phyloP scores from a whole-genome alignment of 148 eudicot genomes.

The Fagopyrum homotropicum region DNA sequence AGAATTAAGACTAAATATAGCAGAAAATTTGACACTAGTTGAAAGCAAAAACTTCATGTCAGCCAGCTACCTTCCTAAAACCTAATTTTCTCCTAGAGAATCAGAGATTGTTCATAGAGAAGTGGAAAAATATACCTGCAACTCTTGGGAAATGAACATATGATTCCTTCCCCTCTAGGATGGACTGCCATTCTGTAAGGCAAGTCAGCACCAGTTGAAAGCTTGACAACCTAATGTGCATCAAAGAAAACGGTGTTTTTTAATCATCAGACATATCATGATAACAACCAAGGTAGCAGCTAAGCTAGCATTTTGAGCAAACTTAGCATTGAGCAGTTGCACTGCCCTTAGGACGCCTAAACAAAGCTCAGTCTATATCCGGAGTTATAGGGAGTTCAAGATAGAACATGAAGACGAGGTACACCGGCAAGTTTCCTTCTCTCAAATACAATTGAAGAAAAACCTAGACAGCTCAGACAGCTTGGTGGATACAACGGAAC shows the following conservation, averaged over 20 bases:
- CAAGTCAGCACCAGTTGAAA: slow-evolving; percentile 61
- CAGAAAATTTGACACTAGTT: not conserved
- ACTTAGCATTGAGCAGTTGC: not conserved
- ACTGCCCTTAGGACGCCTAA: not conserved
- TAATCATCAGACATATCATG: not conserved
- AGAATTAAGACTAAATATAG: not conserved
- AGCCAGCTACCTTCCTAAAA: not conserved
- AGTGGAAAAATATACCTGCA: slow-evolving; percentile 46
- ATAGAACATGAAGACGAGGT: not conserved
- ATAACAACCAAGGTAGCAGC: not conserved
- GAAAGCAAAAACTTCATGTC: not conserved
- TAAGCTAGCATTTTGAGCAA: not conserved
- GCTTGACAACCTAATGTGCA: slow-evolving; percentile 38
- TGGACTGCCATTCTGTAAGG: slow-evolving; percentile 94
- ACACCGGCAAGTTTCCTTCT: not conserved
- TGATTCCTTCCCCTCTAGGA: slow-evolving; percentile 76
- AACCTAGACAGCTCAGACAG: not conserved
- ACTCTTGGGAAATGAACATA: slow-evolving; percentile 58
- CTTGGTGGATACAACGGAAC: not conserved
- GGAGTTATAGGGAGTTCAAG: not conserved
- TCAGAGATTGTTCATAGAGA: not conserved
- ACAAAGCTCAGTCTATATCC: not conserved
- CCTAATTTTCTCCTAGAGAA: not conserved
- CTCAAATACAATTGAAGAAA: not conserved
- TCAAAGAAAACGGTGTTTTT: slow-evolving; percentile 5